Conservation (phyloP, 202 grass and related monocot species). For the Alloteropsis angusta region DNA sequence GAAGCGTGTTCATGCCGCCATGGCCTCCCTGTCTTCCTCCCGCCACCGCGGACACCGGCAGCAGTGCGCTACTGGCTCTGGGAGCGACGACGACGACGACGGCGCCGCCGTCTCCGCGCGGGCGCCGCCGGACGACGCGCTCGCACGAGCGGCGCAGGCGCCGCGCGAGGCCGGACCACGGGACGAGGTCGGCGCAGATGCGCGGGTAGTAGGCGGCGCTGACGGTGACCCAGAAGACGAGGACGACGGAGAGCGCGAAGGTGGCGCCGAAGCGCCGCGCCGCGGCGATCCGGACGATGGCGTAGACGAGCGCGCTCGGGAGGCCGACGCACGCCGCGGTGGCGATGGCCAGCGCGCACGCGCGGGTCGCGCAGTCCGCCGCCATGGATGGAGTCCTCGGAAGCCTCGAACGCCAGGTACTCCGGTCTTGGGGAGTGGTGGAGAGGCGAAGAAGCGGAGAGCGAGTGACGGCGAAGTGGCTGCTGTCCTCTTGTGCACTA, state of each 20-base stretch:
- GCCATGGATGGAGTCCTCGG: neutral
- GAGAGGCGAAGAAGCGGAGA: neutral
- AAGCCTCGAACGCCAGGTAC: too few species aligned
- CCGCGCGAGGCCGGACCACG: neutral
- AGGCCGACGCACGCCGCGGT: neutral
- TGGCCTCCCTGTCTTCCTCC: too few species aligned
- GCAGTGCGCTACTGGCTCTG: neutral
- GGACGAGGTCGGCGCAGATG: neutral
- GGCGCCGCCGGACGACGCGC: too few species aligned
- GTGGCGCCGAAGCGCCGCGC: neutral
- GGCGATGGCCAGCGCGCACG: neutral
- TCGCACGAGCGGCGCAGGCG: neutral
- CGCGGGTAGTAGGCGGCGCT: neutral
- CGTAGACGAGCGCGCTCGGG: neutral
- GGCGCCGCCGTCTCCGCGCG: neutral
- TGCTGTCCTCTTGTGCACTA: neutral
- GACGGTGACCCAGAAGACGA: neutral
- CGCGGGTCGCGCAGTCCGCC: neutral
- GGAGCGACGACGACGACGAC: too few species aligned
- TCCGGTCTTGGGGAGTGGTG: neutral
- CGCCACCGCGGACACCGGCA: neutral
- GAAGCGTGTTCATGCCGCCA: too few species aligned
- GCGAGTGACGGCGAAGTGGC: neutral
- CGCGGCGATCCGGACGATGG: neutral
- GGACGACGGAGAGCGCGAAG: neutral